phyloP scores from a whole-genome alignment of 345 rosid genomes.

The Mercurialis annua region DNA sequence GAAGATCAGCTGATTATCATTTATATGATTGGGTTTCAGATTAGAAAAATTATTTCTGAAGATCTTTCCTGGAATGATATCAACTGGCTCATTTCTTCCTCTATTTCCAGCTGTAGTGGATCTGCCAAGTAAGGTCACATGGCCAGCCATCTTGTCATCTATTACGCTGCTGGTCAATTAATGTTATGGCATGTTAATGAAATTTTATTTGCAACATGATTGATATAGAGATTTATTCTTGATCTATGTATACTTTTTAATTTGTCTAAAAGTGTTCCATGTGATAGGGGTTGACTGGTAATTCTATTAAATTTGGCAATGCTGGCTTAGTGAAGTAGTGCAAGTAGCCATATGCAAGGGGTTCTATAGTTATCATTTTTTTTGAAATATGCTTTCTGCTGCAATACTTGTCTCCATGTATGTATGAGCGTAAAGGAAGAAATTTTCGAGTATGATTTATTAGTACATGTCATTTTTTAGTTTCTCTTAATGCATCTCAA shows the following conservation, averaged over 20 bases:
- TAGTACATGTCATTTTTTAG: not conserved
- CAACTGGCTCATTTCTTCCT: slow-evolving; percentile 92
- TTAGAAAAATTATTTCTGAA: slow-evolving; percentile 68
- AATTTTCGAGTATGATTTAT: not conserved
- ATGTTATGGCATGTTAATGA: not conserved
- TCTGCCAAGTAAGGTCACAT: slow-evolving; percentile 67
- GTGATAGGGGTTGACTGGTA: not conserved
- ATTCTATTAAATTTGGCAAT: not conserved
- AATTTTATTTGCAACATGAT: not conserved
- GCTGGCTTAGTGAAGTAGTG: not conserved
- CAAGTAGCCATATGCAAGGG: not conserved
- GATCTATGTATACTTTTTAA: not conserved
- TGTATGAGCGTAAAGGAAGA: not conserved
- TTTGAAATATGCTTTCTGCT: not conserved
- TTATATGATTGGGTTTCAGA: slow-evolving; percentile 41
- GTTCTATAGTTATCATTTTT: not conserved
- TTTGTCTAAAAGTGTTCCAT: not conserved
- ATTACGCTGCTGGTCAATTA: not conserved
- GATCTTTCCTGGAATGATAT: slow-evolving; percentile 71
- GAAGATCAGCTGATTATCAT: slow-evolving; percentile 12
- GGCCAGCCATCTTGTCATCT: not conserved
- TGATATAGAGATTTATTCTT: not conserved
- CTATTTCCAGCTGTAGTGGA: slow-evolving; percentile 81
- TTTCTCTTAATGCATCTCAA: not conserved
- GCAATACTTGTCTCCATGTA: not conserved